phyloP scores from a whole-genome alignment of 208 protist species.

The Leishmania lainsoni region DNA sequence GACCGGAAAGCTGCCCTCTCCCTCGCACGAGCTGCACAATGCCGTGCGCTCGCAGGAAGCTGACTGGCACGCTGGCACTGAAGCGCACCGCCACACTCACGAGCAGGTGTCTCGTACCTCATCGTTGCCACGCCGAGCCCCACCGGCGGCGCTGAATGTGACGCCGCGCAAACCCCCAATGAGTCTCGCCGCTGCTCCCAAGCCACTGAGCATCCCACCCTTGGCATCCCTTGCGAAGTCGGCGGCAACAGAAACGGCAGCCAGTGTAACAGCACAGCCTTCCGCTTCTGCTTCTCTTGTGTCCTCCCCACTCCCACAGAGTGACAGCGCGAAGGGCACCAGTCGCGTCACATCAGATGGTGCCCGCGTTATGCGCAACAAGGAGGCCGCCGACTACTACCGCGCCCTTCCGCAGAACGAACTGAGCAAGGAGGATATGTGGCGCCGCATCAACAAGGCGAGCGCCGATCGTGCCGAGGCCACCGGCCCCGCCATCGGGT shows the following conservation, averaged over 20 bases:
- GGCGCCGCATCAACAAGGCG: constrained; percentile 61
- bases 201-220: background rate
- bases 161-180: constrained; percentile 11
- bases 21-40: constrained; percentile 6
- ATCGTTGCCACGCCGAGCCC: constrained; percentile 27
- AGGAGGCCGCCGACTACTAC: constrained; percentile 84
- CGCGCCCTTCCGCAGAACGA: constrained; percentile 70
- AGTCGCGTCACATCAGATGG: constrained; percentile 13
- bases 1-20: constrained; percentile 69
- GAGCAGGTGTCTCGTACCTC: background rate
- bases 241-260: background rate
- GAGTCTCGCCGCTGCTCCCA: background rate
- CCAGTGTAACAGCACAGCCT: background rate
- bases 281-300: background rate
- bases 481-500: constrained; percentile 33
- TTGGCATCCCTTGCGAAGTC: constrained; percentile 9
- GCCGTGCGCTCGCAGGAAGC: background rate
- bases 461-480: constrained; percentile 50
- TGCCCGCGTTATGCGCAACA: constrained; percentile 17
- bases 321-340: constrained; percentile 3
- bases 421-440: constrained; percentile 89
- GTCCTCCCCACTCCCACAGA: background rate
- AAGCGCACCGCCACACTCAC: background rate
- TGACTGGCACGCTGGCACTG: background rate
- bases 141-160: constrained; percentile 13